phyloP scores from a whole-genome alignment of 352 stramenopile species.

The Globisporangium megalacanthum region DNA sequence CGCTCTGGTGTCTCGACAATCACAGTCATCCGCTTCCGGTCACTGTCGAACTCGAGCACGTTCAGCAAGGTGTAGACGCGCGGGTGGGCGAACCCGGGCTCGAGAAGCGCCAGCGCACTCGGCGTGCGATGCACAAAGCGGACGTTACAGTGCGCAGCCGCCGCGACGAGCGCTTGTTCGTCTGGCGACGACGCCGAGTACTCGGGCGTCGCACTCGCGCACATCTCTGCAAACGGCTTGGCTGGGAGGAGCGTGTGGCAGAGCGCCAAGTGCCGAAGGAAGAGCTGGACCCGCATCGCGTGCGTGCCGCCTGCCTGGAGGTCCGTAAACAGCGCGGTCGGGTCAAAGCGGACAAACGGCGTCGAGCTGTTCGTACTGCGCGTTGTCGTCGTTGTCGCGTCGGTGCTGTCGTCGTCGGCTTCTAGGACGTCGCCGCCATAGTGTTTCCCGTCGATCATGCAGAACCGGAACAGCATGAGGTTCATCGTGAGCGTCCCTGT shows the following conservation, averaged over 20 bases:
- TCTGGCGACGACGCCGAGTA: slow-evolving; percentile 82
- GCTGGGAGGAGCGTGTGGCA: slow-evolving; percentile 78
- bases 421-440: slow-evolving; percentile 84
- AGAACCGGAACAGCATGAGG: slow-evolving; percentile 96
- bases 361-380: slow-evolving; percentile 1
- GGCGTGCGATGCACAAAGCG: slow-evolving; percentile 74
- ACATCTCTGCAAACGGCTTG: slow-evolving; percentile 67
- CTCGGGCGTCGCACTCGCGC: slow-evolving; percentile 60
- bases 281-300: slow-evolving; percentile 38
- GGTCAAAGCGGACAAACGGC: slow-evolving; percentile 67
- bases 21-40: slow-evolving; percentile 97
- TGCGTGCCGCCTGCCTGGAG: slow-evolving; percentile 31
- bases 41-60: slow-evolving; percentile 96
- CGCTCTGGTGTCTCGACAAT: slow-evolving; percentile 80
- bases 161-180: slow-evolving; percentile 73
- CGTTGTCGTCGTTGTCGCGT: background rate
- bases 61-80: slow-evolving; percentile 88
- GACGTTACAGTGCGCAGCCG: slow-evolving; percentile 71
- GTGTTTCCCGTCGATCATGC: slow-evolving; percentile 88
- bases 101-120: slow-evolving; percentile 43
- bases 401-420: slow-evolving; percentile 8
- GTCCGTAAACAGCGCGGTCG: slow-evolving; percentile 57
- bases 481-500: slow-evolving; percentile 95
- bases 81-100: slow-evolving; percentile 27
- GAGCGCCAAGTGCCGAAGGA: slow-evolving; percentile 72